These are phyloP conservation scores for Pichia sp. DNA, from an alignment of 1,139 yeast genomes.

Conservation along the genomic window DNA sequence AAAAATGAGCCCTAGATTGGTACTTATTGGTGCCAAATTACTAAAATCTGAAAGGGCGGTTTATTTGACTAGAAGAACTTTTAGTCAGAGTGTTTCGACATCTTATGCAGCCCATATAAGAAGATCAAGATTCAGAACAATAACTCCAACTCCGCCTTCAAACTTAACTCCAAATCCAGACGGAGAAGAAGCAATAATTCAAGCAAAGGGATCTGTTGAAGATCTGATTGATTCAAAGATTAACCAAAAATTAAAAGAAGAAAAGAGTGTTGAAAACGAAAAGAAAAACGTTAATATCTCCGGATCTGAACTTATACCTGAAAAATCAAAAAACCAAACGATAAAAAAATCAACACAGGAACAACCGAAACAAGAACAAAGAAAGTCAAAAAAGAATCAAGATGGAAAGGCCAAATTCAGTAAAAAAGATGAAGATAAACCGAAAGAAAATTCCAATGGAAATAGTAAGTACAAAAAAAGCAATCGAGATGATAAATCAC, in stretches of 20 bases:
- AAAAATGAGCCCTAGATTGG: too few relatives aligned
- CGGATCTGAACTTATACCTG: too few relatives aligned
- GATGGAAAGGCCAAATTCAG: too few relatives aligned
- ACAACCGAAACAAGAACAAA: not conserved
- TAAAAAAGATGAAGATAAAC: not conserved
- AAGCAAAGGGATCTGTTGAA: not conserved
- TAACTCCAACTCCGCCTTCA: not conserved
- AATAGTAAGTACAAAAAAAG: not conserved
- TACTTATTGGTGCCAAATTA: too few relatives aligned
- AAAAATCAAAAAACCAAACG: not conserved
- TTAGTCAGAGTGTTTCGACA: too few relatives aligned
- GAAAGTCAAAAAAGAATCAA: not conserved
- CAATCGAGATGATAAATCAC: not conserved
- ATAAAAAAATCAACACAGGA: not conserved
- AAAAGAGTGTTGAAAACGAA: not conserved
- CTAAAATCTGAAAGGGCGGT: too few relatives aligned
- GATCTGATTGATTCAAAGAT: constrained; percentile 4
- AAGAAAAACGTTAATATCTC: too few relatives aligned
- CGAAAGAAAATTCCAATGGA: too few relatives aligned
- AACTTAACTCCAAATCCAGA: too few relatives aligned
- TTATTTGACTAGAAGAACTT: too few relatives aligned
- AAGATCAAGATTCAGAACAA: constrained; percentile 22
- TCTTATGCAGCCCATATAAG: constrained; percentile 6
- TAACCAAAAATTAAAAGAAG: constrained; percentile 1
- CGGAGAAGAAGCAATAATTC: not conserved